Evolutionary conservation across 2,329 filamentous ascomycete species (phyloP), one percentile per base, ranked within the genome.

Genomic region (Monilinia fructigena): DNA sequence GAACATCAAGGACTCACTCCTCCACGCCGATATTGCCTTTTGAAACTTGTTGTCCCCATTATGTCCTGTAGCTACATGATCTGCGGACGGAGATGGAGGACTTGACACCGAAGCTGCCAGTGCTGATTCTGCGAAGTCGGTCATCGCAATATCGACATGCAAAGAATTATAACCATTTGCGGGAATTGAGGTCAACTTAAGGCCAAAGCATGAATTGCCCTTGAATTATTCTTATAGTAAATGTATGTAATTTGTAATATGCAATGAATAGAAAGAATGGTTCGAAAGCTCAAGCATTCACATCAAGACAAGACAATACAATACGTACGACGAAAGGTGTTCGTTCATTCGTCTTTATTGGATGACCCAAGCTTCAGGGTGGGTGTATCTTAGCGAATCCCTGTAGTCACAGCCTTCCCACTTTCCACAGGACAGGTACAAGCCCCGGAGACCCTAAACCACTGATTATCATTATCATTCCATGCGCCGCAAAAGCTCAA

Each of bases 11-110:
- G 28, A 55, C 82, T 68, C 86, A 97, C 93, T 93, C 82, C 95
- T 89, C 95, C 95, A 99, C 77, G 93, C 91, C 70, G 92, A 91
- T 73, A 99, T 96, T 66, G 95, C 95, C 76, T 89, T 90, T 78
- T 99, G 95, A 77, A 99, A 99, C 79, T 97, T 97, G 82, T 96
- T 98, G 73, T 89, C 88, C 47, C 85, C 85, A 59, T 88, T 85
- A 14, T 72, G 69, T 40, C 65, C 68, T 48, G 68, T 50, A 69
- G 68, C 65, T 67, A 48, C 63, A 59, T 70, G 66, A 26, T 68
- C 65, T 63, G 66, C 69, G 42, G 60, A 61, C 20, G 59, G 45
- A 35, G 56, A 70, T 48, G 65, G 59, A 55, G 59, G 55, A 31
- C 59, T 53, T 47, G 55, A 68, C 55, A 63, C 59, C 10, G 70